Base-by-base conservation (phyloP, 441 rosid species). In the Theobroma grandiflorum region DNA sequence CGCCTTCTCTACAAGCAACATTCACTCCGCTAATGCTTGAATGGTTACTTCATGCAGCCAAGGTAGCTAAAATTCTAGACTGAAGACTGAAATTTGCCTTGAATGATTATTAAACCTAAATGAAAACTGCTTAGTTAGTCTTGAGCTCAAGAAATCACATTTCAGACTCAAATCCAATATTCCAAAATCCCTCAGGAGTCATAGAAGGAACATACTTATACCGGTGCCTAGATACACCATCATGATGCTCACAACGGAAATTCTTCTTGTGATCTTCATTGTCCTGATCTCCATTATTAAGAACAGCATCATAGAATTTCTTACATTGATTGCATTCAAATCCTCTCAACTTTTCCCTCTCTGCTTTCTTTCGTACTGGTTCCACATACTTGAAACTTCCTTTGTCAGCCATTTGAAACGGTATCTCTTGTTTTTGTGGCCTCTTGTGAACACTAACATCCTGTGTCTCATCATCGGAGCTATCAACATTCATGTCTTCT, bases 111-210 rank as follows among this genome's bases (percentile, higher is more conserved):
- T 38, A 38, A 55, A 57, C 63, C 35, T 73, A 55, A 73, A 55
- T 20, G 65, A 38, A 55, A 73, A 55, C 12, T 73, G 7, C 37
- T n/a, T 69, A 3, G 11, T 53, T 38, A 20, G 31, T 55, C 35
- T 40, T 38, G 50, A 66, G 50, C 53, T 20, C 58, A 45, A 59
- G 7, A 55, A 47, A 80, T 87, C 90, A 96, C 89, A 90, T 91
- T 85, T 96, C 98, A 61, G 98, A 93, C 82, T 96, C 97, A 83
- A 96, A 96, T 49, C 99, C 98, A 69, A 96, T 94, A 80, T 96
- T 93, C 98, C 98, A 94, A 86, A 96, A 96, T 49, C 98, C 99
- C 79, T 94, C 99, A 35, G 98, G 98, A 75, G 99, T 95, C 87
- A 89, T 40, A 37, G 99, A 98, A 82, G 98, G 98, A 62, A 84